These are phyloP conservation scores for Xylariaceae sp. DNA, from an alignment of 2,329 filamentous ascomycete species.

Conservation along the genomic window DNA sequence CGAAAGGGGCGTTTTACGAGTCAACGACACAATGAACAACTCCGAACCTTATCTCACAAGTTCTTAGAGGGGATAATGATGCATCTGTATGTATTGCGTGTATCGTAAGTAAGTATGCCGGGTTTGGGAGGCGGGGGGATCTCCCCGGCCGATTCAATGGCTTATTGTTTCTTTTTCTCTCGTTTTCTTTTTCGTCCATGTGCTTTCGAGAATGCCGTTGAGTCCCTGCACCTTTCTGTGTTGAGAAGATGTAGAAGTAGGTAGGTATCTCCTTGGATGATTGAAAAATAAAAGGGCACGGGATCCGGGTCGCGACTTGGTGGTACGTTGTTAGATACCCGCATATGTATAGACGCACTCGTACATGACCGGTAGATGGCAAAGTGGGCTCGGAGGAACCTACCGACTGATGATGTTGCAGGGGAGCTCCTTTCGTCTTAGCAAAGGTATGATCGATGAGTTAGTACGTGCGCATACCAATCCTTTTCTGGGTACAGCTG, in stretches of 20 bases:
- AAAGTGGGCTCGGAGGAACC: not conserved
- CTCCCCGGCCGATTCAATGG: not conserved
- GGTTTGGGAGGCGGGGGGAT: too few relatives aligned
- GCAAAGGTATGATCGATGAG: not conserved
- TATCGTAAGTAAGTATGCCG: too few relatives aligned
- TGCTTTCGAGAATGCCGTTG: not conserved
- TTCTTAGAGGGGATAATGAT: not conserved
- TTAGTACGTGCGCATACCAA: not conserved
- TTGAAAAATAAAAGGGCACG: too few relatives aligned
- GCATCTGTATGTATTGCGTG: too few relatives aligned
- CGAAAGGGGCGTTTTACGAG: too few relatives aligned
- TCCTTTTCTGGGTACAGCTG: not conserved
- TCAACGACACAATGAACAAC: not conserved
- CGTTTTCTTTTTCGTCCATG: not conserved
- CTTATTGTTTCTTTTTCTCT: too few relatives aligned
- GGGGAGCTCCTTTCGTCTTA: not conserved
- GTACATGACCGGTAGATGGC: not conserved
- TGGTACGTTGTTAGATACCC: too few relatives aligned
- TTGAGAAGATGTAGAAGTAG: not conserved
- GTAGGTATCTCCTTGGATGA: too few relatives aligned
- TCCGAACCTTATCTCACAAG: not conserved
- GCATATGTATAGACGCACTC: not conserved
- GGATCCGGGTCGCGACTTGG: too few relatives aligned
- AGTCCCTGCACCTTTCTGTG: not conserved
- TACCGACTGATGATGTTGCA: not conserved